These are phyloP conservation scores for Aaosphaeria arxii DNA, from an alignment of 2,329 filamentous ascomycete genomes.

Conservation along the genomic window DNA sequence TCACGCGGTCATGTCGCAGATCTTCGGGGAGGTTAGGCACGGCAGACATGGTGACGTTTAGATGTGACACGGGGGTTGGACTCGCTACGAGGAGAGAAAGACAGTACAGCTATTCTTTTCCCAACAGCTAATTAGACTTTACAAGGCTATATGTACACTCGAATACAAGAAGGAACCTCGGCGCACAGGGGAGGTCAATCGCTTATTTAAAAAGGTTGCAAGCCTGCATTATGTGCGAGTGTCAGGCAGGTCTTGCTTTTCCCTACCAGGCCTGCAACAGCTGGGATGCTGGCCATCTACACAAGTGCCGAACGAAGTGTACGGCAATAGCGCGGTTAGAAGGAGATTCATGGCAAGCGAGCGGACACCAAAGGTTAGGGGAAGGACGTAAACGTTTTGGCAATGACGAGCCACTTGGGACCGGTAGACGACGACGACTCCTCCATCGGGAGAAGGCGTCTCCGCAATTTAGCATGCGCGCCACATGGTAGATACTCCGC, in stretches of 20 bases:
- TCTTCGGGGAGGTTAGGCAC: slow-evolving; percentile 25
- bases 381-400: too few species aligned
- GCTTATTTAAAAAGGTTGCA: background rate
- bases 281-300: background rate
- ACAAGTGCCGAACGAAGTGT: slow-evolving; percentile 3
- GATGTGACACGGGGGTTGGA: background rate
- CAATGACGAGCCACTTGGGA: too few species aligned
- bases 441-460: too few species aligned
- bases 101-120: too few species aligned
- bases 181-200: background rate
- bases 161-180: slow-evolving; percentile 2
- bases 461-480: too few species aligned
- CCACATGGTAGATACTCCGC: too few species aligned
- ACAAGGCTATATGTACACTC: slow-evolving; percentile 12
- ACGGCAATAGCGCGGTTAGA: background rate
- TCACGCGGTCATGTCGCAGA: slow-evolving; percentile 8
- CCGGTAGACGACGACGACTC: too few species aligned
- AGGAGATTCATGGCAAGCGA: background rate
- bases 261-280: background rate
- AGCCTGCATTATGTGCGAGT: background rate
- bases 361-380: background rate
- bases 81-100: too few species aligned
- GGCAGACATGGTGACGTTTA: slow-evolving; percentile 22
- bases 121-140: slow-evolving; percentile 1
- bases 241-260: too few species aligned